Evolutionary conservation across 208 protist genomes (phyloP).

Genomic region (Zelonia costaricensis): DNA sequence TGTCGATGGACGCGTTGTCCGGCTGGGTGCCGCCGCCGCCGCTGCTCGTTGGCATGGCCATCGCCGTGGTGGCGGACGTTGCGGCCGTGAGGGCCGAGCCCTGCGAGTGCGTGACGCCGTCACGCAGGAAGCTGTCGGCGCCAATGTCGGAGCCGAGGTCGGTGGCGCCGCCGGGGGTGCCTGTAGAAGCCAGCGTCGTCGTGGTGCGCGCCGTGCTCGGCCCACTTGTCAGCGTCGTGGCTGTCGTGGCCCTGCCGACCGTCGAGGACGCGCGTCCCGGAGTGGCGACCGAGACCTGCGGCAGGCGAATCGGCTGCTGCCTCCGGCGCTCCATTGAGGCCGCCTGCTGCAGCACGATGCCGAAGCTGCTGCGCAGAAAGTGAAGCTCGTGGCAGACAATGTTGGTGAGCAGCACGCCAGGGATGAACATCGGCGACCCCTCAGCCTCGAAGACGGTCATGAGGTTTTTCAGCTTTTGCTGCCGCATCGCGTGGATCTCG

Average conservation of each 20-base stretch:
- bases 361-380: constrained; percentile 75
- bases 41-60: constrained; percentile 10
- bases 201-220: constrained; percentile 19
- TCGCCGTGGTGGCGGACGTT: constrained; percentile 24
- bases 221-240: constrained; percentile 2
- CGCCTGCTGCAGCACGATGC: constrained; percentile 69
- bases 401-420: constrained; percentile 85
- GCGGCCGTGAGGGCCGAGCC: constrained; percentile 17
- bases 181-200: constrained; percentile 6
- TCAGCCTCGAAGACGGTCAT: constrained; percentile 83
- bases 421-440: constrained; percentile 76
- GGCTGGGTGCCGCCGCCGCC: constrained; percentile 8
- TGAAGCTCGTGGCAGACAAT: constrained; percentile 84
- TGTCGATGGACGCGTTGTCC: constrained; percentile 10
- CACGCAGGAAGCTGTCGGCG: constrained; percentile 11
- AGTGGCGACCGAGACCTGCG: constrained; percentile 9
- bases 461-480: constrained; percentile 78
- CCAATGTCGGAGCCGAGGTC: constrained; percentile 4
- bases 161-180: background rate
- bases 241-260: too few species aligned
- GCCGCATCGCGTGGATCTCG: constrained; percentile 74
- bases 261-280: constrained; percentile 12
- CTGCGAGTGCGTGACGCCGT: constrained; percentile 25
- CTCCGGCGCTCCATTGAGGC: constrained; percentile 63
- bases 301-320: constrained; percentile 27